These are phyloP conservation scores for Mycena vulgaris DNA, from an alignment of 768 basidiomycete genomes.

Conservation along the genomic window DNA sequence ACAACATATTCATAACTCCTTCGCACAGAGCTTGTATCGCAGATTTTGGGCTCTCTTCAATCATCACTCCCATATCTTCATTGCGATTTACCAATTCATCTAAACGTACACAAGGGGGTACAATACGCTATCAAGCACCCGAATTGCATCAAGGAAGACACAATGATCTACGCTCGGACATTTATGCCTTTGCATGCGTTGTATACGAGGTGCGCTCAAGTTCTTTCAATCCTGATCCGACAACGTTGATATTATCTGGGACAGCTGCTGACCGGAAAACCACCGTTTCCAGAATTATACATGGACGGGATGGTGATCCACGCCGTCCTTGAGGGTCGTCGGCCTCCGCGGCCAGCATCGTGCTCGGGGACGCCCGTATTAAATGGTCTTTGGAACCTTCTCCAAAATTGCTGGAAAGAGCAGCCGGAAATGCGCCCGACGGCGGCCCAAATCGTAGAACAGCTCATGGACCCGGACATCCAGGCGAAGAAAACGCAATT, in stretches of 20 bases:
- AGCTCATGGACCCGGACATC: neutral
- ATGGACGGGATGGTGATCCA: constrained; percentile 6
- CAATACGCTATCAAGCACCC: constrained; percentile 53
- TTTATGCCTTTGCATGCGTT: constrained; percentile 60
- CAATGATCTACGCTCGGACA: constrained; percentile 46
- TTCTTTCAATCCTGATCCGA: neutral
- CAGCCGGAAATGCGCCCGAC: neutral
- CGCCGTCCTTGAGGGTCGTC: neutral
- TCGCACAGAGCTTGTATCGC: constrained; percentile 39
- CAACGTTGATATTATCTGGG: neutral
- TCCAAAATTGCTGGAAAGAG: constrained; percentile 18
- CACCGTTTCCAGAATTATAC: constrained; percentile 1
- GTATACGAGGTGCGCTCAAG: constrained; percentile 50
- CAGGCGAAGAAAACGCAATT: constrained; percentile 17
- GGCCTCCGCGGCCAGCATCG: neutral
- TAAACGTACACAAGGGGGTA: constrained; percentile 43
- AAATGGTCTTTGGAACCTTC: constrained; percentile 11
- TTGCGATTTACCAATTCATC: constrained; percentile 43
- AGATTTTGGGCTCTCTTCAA: too few relatives aligned
- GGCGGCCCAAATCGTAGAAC: constrained; percentile 5
- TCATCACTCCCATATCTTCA: neutral
- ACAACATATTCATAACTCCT: constrained; percentile 62
- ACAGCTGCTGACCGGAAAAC: constrained; percentile 11
- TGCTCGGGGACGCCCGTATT: neutral
- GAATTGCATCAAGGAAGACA: constrained; percentile 49